Evolutionary conservation across 2,329 filamentous ascomycete genomes (phyloP).

Genomic region (Paecilomyces niveus): DNA sequence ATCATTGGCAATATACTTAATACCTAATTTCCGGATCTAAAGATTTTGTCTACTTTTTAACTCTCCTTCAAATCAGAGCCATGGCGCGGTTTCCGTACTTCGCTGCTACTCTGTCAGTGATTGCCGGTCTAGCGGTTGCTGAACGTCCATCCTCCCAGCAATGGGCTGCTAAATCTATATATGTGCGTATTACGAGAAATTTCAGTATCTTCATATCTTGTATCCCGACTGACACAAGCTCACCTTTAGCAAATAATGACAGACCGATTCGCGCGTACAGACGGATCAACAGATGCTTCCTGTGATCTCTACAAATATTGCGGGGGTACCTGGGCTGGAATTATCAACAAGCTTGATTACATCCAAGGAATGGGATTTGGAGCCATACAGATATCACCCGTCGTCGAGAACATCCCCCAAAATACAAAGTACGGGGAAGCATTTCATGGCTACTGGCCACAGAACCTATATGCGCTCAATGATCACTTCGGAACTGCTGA

Average conservation of each 20-base stretch:
- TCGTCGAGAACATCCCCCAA: slow-evolving; percentile 21
- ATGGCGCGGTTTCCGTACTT: background rate
- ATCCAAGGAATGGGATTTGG: slow-evolving; percentile 39
- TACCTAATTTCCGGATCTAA: no score
- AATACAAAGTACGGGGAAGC: slow-evolving; percentile 20
- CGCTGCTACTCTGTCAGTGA: slow-evolving; percentile 1
- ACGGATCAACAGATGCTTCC: slow-evolving; percentile 12
- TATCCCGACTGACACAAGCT: background rate
- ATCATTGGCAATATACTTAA: no score
- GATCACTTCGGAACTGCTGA: slow-evolving; percentile 39
- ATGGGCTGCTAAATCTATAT: slow-evolving; percentile 52
- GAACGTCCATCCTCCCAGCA: slow-evolving; percentile 9
- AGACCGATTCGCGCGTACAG: slow-evolving; percentile 29
- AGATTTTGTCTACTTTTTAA: no score
- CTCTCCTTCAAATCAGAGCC: no score
- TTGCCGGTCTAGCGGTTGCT: slow-evolving; percentile 2
- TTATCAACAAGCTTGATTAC: slow-evolving; percentile 40
- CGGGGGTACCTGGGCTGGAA: slow-evolving; percentile 39
- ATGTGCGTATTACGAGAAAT: slow-evolving; percentile 17
- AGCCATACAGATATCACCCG: slow-evolving; percentile 26
- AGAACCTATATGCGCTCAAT: slow-evolving; percentile 40
- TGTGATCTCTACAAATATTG: slow-evolving; percentile 26
- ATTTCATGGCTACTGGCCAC: slow-evolving; percentile 44
- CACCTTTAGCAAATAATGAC: slow-evolving; percentile 30
- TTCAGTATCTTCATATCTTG: background rate